Conservation (phyloP, 257 asterid species). For the Nicotiana knightiana region DNA sequence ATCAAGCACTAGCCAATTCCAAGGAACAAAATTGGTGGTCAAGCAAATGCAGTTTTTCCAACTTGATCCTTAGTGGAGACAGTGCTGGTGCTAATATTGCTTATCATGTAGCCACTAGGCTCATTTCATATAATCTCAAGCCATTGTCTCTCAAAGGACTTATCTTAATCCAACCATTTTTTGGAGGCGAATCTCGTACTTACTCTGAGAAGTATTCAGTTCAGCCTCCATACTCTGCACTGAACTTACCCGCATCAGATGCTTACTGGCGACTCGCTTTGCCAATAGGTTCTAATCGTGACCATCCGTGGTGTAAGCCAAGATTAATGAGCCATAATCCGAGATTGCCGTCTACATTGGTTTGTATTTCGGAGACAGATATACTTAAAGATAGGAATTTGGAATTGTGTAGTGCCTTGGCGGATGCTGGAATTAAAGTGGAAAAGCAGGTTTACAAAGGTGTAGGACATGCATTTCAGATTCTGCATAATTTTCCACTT, state of each 20-base stretch:
- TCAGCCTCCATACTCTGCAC: conserved; percentile 18
- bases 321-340: background rate
- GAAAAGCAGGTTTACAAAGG: conserved; percentile 9
- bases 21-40: conserved; percentile 16
- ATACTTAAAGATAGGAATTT: conserved; percentile 6
- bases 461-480: conserved; percentile 14
- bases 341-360: background rate
- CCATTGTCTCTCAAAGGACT: conserved; percentile 28
- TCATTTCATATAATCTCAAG: conserved; percentile 11
- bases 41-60: conserved; percentile 28
- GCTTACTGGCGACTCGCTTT: conserved; percentile 26
- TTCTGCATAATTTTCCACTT: conserved; percentile 9
- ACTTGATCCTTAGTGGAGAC: conserved; percentile 20
- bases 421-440: background rate
- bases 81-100: conserved; percentile 34
- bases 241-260: conserved; percentile 14
- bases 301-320: conserved; percentile 31
- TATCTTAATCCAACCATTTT: conserved; percentile 28
- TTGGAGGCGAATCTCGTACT: conserved; percentile 21
- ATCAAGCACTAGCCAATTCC: conserved; percentile 10
- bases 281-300: conserved; percentile 14
- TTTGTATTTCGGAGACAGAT: conserved; percentile 8
- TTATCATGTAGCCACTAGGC: conserved; percentile 22
- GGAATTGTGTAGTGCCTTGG: background rate
- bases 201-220: conserved; percentile 19